Evolutionary conservation across 176 grass and related monocot species (phyloP).

Genomic region (Rhynchospora pubera): DNA sequence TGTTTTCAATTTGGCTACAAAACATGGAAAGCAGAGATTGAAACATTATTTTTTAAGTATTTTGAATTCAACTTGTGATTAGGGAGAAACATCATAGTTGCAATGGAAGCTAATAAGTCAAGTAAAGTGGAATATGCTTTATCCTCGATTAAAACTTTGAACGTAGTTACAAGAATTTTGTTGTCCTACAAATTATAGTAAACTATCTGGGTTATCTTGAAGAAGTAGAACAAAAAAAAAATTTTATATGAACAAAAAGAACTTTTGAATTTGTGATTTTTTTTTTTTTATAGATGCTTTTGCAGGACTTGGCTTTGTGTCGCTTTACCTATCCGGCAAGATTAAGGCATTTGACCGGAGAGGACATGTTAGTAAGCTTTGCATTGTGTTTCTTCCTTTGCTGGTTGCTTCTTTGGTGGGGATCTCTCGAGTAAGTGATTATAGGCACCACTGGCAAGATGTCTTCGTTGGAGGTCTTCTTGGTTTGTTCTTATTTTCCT

Average conservation of each 20-base stretch:
- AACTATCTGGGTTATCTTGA: not conserved
- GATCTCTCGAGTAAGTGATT: constrained; percentile 68
- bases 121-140: not conserved
- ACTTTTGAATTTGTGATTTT: not conserved
- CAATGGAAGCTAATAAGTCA: not conserved
- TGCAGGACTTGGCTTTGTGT: constrained; percentile 81
- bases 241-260: not conserved
- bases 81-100: not conserved
- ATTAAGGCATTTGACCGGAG: constrained; percentile 52
- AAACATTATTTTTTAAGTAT: not conserved
- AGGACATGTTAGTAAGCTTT: constrained; percentile 77
- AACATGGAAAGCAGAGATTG: not conserved
- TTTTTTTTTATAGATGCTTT: constrained; percentile 43
- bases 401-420: constrained; percentile 62
- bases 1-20: not conserved
- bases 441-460: constrained; percentile 87
- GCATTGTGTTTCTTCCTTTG: constrained; percentile 67
- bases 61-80: not conserved
- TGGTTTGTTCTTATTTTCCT: constrained; percentile 34
- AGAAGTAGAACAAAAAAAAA: not conserved
- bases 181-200: not conserved
- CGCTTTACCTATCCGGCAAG: constrained; percentile 71
- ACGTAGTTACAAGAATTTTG: not conserved
- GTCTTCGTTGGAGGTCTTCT: constrained; percentile 60
- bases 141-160: not conserved